phyloP scores from a whole-genome alignment of 1,284 basidiomycete species.

The Fistulinella cinereoalba region DNA sequence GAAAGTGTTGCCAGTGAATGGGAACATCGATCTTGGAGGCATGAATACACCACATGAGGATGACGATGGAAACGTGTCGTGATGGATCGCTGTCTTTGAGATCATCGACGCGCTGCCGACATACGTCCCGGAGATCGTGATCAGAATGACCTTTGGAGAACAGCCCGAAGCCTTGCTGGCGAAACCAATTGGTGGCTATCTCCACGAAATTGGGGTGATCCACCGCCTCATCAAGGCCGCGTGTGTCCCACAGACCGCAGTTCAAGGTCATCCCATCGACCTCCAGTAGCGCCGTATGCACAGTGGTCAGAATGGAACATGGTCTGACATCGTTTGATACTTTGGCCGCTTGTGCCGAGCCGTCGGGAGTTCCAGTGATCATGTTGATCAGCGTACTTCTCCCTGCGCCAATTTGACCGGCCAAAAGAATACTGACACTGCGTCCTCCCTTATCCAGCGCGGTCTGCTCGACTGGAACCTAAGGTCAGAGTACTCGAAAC shows the following conservation, averaged over 20 bases:
- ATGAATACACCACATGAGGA: constrained; percentile 30
- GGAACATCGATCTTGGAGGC: constrained; percentile 30
- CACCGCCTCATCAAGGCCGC: constrained; percentile 29
- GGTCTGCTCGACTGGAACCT: constrained; percentile 2
- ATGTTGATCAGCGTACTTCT: constrained; percentile 30
- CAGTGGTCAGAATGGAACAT: constrained; percentile 22
- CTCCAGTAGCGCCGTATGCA: constrained; percentile 11
- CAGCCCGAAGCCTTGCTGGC: constrained; percentile 23
- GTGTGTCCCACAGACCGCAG: constrained; percentile 24
- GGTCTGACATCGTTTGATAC: constrained; percentile 28
- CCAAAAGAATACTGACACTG: constrained; percentile 20
- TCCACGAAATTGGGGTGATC: constrained; percentile 26
- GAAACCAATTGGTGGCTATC: constrained; percentile 20
- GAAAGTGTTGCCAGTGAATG: constrained; percentile 27
- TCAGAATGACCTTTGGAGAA: constrained; percentile 19
- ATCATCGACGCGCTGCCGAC: constrained; percentile 15
- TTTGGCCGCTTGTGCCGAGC: constrained; percentile 13
- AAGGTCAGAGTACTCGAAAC: too few species aligned
- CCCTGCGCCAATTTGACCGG: constrained; percentile 28
- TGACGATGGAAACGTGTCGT: constrained; percentile 6
- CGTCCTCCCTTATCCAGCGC: not conserved
- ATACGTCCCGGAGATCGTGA: constrained; percentile 19
- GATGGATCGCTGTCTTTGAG: constrained; percentile 9
- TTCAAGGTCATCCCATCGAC: constrained; percentile 6
- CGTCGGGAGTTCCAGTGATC: constrained; percentile 18